A percentile compares a stretch with the other conserved stretches of the same genome.
phyloP scores from a whole-genome alignment of 108 stramenopile species.

The Conticribra weissflogii region DNA sequence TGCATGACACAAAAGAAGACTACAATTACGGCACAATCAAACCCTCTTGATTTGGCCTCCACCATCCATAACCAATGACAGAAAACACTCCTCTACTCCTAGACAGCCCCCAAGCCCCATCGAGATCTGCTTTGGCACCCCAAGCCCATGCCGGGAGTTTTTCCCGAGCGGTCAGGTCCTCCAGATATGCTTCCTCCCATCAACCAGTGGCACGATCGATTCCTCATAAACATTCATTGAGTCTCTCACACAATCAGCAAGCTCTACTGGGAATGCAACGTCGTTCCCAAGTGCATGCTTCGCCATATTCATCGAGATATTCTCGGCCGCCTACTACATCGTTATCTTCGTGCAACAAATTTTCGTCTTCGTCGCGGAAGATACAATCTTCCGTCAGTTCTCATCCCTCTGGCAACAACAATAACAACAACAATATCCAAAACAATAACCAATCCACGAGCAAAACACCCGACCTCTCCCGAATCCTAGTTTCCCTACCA shows the following conservation, averaged over 20 bases:
- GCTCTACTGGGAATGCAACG: no score
- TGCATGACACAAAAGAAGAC: no score
- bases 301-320: no score
- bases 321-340: not conserved
- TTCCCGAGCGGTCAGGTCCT: no score
- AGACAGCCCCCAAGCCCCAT: conserved; percentile 3
- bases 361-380: not conserved
- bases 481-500: conserved; percentile 14
- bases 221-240: no score
- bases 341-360: not conserved
- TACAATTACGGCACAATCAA: no score
- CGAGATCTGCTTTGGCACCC: not conserved
- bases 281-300: no score
- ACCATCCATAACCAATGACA: conserved; percentile 3
- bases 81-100: conserved; percentile 16
- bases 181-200: no score
- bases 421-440: not conserved
- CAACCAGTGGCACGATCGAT: no score
- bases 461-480: no score
- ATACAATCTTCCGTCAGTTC: not conserved
- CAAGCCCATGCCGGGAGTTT: not conserved
- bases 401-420: not conserved
- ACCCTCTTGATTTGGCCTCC: not conserved
- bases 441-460: not conserved
- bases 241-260: no score